Evolutionary conservation across 208 protist species (phyloP).

Genomic region (Acanthamoeba healyi): DNA sequence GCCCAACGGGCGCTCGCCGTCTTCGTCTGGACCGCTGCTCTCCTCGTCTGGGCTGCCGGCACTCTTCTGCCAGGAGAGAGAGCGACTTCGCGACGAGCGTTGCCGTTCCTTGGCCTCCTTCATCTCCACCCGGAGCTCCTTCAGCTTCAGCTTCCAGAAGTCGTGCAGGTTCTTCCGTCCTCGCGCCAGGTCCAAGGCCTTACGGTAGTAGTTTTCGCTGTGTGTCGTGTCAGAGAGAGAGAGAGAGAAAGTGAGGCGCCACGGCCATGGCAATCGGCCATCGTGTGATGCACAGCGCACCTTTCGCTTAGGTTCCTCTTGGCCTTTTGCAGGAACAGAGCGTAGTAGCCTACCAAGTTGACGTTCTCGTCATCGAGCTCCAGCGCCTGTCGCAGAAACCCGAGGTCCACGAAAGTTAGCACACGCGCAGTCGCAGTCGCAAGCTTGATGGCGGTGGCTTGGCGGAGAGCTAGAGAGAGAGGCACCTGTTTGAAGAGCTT

Average conservation of each 20-base stretch:
- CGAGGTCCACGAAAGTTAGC: neutral
- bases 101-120: neutral
- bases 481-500: slow-evolving; percentile 52
- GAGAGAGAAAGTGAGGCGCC: too few relatives aligned
- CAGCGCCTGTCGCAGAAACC: neutral
- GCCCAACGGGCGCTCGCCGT: neutral
- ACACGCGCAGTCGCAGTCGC: neutral
- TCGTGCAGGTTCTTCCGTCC: slow-evolving; percentile 37
- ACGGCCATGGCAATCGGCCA: neutral
- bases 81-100: neutral
- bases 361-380: slow-evolving; percentile 29
- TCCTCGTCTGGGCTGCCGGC: neutral
- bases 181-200: slow-evolving; percentile 22
- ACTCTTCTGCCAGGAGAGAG: slow-evolving; percentile 3
- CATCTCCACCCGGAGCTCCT: slow-evolving; percentile 9
- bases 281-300: neutral
- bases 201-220: slow-evolving; percentile 13
- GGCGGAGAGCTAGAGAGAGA: neutral
- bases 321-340: slow-evolving; percentile 13
- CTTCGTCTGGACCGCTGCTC: neutral
- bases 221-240: neutral
- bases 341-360: slow-evolving; percentile 56
- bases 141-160: slow-evolving; percentile 25
- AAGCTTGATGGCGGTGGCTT: too few relatives aligned
- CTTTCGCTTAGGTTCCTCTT: slow-evolving; percentile 7